Evolutionary conservation across 2,329 filamentous ascomycete genomes (phyloP).

Genomic region (Aspergillus versicolor): DNA sequence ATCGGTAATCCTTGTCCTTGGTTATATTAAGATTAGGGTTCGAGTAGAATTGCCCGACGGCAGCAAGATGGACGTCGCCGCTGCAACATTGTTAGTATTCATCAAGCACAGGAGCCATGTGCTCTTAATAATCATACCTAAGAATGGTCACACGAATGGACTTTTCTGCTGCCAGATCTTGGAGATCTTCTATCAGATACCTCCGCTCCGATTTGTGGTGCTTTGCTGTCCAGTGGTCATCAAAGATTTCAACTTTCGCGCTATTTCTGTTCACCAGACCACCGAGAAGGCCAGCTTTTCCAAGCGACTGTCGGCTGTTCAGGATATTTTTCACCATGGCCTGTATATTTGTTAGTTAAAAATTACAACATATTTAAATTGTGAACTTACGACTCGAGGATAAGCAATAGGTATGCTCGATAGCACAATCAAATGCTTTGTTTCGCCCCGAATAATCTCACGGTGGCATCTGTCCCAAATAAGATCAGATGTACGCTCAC

Average conservation of each 20-base stretch:
- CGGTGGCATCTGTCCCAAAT: constrained; percentile 82
- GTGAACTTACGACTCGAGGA: constrained; percentile 65
- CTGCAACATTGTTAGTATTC: constrained; percentile 41
- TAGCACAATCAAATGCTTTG: constrained; percentile 85
- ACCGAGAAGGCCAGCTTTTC: constrained; percentile 76
- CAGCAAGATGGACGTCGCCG: constrained; percentile 90
- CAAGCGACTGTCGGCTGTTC: constrained; percentile 84
- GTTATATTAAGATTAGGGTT: constrained; percentile 77
- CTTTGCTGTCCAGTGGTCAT: constrained; percentile 97
- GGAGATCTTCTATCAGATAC: constrained; percentile 83
- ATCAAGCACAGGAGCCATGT: not conserved
- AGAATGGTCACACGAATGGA: constrained; percentile 89
- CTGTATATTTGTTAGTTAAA: constrained; percentile 44
- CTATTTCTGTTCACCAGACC: constrained; percentile 84
- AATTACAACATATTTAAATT: constrained; percentile 12
- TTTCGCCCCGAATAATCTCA: constrained; percentile 79
- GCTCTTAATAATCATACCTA: constrained; percentile 48
- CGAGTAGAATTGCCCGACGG: constrained; percentile 91
- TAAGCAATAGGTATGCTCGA: constrained; percentile 83
- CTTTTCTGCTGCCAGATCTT: constrained; percentile 89
- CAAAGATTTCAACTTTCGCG: constrained; percentile 85
- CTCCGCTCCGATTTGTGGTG: constrained; percentile 89
- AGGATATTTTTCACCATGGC: constrained; percentile 67
- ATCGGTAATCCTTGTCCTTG: constrained; percentile 90
- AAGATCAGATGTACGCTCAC: constrained; percentile 77